Conservation (phyloP, 148 eudicot species). For the Amaranthus palmeri region DNA sequence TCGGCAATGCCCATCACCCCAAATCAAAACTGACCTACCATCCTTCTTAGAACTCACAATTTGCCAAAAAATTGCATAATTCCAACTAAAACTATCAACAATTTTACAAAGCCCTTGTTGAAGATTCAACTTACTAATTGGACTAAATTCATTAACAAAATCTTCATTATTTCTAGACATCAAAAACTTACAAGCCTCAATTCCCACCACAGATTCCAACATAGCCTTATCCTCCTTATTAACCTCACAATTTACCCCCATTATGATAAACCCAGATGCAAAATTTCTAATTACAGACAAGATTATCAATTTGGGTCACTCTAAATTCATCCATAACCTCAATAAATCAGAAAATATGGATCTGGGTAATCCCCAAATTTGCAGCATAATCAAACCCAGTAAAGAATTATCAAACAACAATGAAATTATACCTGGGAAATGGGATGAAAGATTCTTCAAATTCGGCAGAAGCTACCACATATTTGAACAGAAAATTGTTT, state of each 20-base stretch:
- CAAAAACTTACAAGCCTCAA: conserved; percentile 60
- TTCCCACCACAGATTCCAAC: conserved; percentile 65
- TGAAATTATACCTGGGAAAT: conserved; percentile 12
- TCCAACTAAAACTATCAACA: conserved; percentile 72
- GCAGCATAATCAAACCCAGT: background rate
- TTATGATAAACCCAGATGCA: conserved; percentile 20
- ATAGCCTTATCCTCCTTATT: conserved; percentile 62
- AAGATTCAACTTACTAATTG: conserved; percentile 45
- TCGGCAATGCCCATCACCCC: conserved; percentile 86
- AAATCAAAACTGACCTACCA: conserved; percentile 69
- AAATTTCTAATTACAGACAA: conserved; percentile 14
- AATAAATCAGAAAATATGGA: conserved; percentile 8
- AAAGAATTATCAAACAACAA: background rate
- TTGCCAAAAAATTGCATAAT: conserved; percentile 83
- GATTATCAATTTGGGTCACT: conserved; percentile 21
- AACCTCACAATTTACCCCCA: conserved; percentile 56
- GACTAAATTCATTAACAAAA: conserved; percentile 41
- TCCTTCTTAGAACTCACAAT: conserved; percentile 67
- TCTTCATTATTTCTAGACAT: conserved; percentile 40
- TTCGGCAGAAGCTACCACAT: background rate
- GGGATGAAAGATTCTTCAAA: background rate
- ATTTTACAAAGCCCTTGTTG: conserved; percentile 56
- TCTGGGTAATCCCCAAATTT: conserved; percentile 11
- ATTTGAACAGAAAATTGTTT: background rate
- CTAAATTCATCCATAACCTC: conserved; percentile 12